Conservation (phyloP, 1,139 yeast genomes). For the Debaryomyces subglobosus region DNA sequence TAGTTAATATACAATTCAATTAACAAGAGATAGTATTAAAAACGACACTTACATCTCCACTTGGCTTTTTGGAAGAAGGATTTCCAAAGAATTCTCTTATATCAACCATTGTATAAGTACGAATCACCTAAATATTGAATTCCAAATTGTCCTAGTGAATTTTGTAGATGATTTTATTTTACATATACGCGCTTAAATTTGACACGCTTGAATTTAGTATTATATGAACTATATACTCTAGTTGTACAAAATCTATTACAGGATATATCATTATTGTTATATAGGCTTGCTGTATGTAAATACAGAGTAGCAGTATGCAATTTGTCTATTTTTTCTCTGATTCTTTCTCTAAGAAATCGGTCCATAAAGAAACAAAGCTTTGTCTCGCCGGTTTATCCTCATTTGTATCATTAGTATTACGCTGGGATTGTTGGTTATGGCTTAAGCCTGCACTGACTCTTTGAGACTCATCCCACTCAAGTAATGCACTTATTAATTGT, state of each 20-base stretch:
- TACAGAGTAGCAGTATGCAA: conserved; percentile 10
- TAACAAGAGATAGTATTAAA: background rate
- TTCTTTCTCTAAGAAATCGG: conserved; percentile 85
- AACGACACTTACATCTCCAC: background rate
- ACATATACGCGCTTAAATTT: background rate
- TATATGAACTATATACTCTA: background rate
- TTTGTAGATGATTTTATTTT: background rate
- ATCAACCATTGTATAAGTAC: conserved; percentile 35
- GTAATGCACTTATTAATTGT: conserved; percentile 76
- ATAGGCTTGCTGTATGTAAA: conserved; percentile 1
- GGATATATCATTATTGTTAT: background rate
- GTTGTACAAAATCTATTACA: background rate
- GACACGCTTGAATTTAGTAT: background rate
- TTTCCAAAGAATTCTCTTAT: conserved; percentile 35
- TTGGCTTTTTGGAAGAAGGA: conserved; percentile 8
- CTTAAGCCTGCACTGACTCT: conserved; percentile 81
- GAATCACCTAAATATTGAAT: background rate
- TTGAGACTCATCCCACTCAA: conserved; percentile 88
- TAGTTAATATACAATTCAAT: background rate
- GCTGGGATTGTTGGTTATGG: conserved; percentile 36
- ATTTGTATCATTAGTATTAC: conserved; percentile 24
- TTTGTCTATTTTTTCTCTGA: conserved; percentile 33
- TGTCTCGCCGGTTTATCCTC: conserved; percentile 46
- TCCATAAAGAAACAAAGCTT: conserved; percentile 85
- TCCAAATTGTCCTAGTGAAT: background rate